Conservation (phyloP, 208 protist genomes). For the Trypanosoma conorhini region DNA sequence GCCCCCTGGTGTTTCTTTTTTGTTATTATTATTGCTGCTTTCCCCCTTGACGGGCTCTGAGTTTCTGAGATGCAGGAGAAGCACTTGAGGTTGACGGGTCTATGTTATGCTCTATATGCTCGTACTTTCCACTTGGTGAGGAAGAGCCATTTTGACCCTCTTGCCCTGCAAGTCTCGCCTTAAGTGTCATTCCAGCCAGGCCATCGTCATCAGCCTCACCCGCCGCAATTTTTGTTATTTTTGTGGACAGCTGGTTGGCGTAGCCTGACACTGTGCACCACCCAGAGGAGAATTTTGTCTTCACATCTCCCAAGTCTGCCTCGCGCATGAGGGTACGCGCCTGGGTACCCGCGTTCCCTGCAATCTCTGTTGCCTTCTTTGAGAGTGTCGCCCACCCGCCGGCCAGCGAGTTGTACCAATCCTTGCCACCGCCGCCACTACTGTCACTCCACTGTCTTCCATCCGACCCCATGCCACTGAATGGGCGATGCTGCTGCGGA, state of each 20-base stretch:
- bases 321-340: conserved; percentile 41
- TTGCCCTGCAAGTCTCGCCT: conserved; percentile 42
- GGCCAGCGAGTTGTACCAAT: conserved; percentile 64
- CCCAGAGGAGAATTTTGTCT: conserved; percentile 40
- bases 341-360: conserved; percentile 50
- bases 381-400: conserved; percentile 64
- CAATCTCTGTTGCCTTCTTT: conserved; percentile 63
- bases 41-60: background rate
- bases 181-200: conserved; percentile 37
- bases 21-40: conserved; percentile 14
- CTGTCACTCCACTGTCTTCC: conserved; percentile 12
- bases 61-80: background rate
- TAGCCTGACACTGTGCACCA: conserved; percentile 59
- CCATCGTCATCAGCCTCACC: conserved; percentile 37
- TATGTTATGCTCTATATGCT: background rate
- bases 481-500: conserved; percentile 50
- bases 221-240: conserved; percentile 30
- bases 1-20: background rate
- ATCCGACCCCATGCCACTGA: conserved; percentile 49
- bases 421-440: conserved; percentile 10
- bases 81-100: conserved; percentile 12
- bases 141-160: conserved; percentile 3
- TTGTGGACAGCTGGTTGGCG: conserved; percentile 48
- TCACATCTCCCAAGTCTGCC: conserved; percentile 61
- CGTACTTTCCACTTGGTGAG: conserved; percentile 4